These are phyloP conservation scores for Globisporangium emineosum DNA, from an alignment of 352 stramenopile genomes.

Conservation along the genomic window DNA sequence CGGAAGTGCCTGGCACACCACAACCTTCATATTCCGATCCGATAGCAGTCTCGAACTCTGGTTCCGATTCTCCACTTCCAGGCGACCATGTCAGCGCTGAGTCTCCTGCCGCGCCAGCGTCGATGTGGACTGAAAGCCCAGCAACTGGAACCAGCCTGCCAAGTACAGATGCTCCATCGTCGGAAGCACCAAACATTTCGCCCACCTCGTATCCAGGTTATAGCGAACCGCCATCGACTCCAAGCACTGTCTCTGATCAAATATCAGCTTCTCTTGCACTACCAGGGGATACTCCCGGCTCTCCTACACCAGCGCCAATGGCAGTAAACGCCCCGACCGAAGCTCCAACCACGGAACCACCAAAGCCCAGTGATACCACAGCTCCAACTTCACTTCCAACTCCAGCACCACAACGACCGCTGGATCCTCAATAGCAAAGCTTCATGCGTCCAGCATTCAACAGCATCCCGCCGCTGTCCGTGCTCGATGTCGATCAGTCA, in stretches of 20 bases:
- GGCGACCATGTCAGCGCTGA: too few relatives aligned
- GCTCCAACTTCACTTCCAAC: background rate
- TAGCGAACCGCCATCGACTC: background rate
- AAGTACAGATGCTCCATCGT: too few relatives aligned
- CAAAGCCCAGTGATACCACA: background rate
- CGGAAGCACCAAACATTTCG: too few relatives aligned
- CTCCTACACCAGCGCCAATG: background rate
- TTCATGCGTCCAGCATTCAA: background rate
- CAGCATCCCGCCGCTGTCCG: background rate
- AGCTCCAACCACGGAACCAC: background rate
- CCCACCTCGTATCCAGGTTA: too few relatives aligned
- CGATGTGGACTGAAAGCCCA: too few relatives aligned
- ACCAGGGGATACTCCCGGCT: too few relatives aligned
- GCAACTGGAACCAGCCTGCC: too few relatives aligned
- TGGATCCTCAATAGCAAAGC: background rate
- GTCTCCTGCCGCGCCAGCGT: too few relatives aligned
- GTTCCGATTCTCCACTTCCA: too few relatives aligned
- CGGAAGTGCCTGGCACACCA: too few relatives aligned
- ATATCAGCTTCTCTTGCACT: background rate
- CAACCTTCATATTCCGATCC: too few relatives aligned
- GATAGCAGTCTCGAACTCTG: too few relatives aligned
- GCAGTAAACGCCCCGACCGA: background rate
- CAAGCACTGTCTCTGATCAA: background rate
- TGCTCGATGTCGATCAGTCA: background rate
- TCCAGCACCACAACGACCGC: background rate